Conservation (phyloP, 768 basidiomycete genomes). For the Paxillus rubicundulus region DNA sequence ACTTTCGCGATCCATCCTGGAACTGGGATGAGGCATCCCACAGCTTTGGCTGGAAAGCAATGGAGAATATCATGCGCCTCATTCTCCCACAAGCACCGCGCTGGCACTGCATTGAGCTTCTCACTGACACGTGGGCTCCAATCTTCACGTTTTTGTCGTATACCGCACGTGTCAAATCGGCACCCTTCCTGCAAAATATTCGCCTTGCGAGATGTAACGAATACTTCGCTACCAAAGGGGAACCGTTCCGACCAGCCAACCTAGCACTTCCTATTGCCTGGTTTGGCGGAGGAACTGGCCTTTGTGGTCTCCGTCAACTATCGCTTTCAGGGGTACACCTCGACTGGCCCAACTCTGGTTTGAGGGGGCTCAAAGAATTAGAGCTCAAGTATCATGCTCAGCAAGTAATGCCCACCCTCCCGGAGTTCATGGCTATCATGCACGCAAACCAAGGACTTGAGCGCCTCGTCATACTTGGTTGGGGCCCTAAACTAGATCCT, state of each 20-base stretch:
- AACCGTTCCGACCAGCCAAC: constrained; percentile 42
- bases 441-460: constrained; percentile 37
- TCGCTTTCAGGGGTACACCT: constrained; percentile 57
- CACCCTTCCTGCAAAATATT: constrained; percentile 40
- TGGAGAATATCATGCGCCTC: constrained; percentile 45
- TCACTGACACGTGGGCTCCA: constrained; percentile 61
- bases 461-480: constrained; percentile 49
- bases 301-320: constrained; percentile 38
- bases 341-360: constrained; percentile 44
- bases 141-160: constrained; percentile 50
- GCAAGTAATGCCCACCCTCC: constrained; percentile 53
- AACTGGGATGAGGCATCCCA: constrained; percentile 49
- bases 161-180: constrained; percentile 32
- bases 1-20: constrained; percentile 58
- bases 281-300: constrained; percentile 35
- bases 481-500: constrained; percentile 43
- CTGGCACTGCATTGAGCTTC: constrained; percentile 49
- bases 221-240: constrained; percentile 47
- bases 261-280: constrained; percentile 42
- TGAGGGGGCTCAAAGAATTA: constrained; percentile 44
- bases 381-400: constrained; percentile 56
- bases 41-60: constrained; percentile 39
- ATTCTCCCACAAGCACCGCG: constrained; percentile 44
- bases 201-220: constrained; percentile 56
- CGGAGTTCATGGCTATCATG: constrained; percentile 45